phyloP scores from a whole-genome alignment of 2,329 filamentous ascomycete species.

The Fusarium foetens region DNA sequence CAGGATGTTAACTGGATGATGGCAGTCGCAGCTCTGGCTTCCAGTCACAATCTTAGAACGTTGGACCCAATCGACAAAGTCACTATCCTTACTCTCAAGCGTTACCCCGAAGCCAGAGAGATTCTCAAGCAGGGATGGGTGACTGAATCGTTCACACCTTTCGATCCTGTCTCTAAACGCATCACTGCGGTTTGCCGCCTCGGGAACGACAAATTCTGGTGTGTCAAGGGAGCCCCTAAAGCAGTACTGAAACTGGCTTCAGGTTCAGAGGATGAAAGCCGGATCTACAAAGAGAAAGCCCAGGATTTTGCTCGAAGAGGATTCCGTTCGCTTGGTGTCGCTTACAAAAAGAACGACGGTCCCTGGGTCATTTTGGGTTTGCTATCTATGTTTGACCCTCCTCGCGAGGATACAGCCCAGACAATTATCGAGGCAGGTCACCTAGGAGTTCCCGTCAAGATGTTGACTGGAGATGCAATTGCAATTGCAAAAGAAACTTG shows the following conservation, averaged over 20 bases:
- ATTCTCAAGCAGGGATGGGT: constrained; percentile 25
- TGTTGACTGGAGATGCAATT: constrained; percentile 29
- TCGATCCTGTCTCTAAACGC: constrained; percentile 23
- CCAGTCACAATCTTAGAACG: constrained; percentile 1
- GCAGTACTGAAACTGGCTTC: constrained; percentile 13
- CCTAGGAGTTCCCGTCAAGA: constrained; percentile 21
- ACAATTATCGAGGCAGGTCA: constrained; percentile 26
- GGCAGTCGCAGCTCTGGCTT: constrained; percentile 28
- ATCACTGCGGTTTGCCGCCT: constrained; percentile 30
- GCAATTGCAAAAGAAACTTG: constrained; percentile 28
- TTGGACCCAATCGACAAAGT: constrained; percentile 26
- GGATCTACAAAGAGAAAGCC: constrained; percentile 20
- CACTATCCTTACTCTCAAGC: constrained; percentile 28
- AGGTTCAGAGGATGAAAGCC: constrained; percentile 5
- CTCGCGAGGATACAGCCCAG: constrained; percentile 15
- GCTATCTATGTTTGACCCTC: constrained; percentile 28
- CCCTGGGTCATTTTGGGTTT: constrained; percentile 22
- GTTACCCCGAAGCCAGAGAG: constrained; percentile 22
- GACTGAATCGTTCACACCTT: constrained; percentile 18
- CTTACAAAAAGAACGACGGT: constrained; percentile 29
- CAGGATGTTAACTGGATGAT: constrained; percentile 35
- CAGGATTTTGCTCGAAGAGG: constrained; percentile 27
- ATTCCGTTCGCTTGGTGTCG: constrained; percentile 26
- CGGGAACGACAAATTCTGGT: background rate
- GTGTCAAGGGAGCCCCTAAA: constrained; percentile 13